Conservation (phyloP, 192 early-diverging fungal species). For the Neocallimastix lanati region DNA sequence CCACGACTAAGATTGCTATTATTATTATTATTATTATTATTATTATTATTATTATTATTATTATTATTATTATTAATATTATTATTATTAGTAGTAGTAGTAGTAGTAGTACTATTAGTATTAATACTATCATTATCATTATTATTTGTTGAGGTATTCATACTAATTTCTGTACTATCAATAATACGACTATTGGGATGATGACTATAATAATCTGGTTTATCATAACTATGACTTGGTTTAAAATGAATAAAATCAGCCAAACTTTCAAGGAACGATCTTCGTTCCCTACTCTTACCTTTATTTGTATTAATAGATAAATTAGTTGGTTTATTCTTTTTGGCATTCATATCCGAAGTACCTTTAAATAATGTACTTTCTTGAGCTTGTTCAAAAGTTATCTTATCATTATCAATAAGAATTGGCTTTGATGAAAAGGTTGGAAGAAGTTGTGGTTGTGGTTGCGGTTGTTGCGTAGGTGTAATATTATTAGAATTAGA, state of each 20-base stretch:
- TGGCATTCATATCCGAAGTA: not conserved
- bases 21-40: too few relatives aligned
- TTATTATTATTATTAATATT: too few relatives aligned
- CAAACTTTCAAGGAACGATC: not conserved
- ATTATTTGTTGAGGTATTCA: too few relatives aligned
- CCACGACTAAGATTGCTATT: too few relatives aligned
- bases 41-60: too few relatives aligned
- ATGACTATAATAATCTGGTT: too few relatives aligned
- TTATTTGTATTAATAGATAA: not conserved
- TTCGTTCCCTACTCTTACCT: not conserved
- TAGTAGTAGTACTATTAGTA: too few relatives aligned
- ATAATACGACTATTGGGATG: not conserved
- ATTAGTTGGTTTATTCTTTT: not conserved
- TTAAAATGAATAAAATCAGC: not conserved
- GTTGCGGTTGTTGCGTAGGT: conserved; percentile 9
- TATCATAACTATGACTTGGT: not conserved
- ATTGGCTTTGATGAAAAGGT: conserved; percentile 2
- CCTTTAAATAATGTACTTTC: not conserved
- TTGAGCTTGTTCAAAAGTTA: not conserved
- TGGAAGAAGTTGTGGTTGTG: conserved; percentile 10
- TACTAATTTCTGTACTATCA: not conserved
- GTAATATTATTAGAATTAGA: conserved; percentile 3
- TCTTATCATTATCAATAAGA: not conserved
- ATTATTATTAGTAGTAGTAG: too few relatives aligned
- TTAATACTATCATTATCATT: too few relatives aligned